Conservation (phyloP, 2,329 filamentous ascomycete species). For the Aspergillus luchuensis region DNA sequence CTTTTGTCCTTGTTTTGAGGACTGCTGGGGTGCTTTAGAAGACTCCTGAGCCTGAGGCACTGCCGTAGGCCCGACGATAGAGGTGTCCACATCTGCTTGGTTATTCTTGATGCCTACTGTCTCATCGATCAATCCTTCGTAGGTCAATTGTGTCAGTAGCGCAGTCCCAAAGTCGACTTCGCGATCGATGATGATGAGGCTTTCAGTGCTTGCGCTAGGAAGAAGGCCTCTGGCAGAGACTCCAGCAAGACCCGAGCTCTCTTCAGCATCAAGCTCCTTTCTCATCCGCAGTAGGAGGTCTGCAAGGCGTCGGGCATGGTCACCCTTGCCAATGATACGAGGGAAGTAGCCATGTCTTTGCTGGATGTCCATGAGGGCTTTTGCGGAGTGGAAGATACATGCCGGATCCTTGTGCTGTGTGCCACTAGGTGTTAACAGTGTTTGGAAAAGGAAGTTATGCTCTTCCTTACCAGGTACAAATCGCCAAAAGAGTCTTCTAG, state of each 20-base stretch:
- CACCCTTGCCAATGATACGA: slow-evolving; percentile 90
- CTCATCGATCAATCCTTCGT: slow-evolving; percentile 94
- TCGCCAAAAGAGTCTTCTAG: slow-evolving; percentile 84
- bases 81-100: slow-evolving; percentile 88
- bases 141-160: slow-evolving; percentile 91
- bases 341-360: slow-evolving; percentile 91
- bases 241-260: slow-evolving; percentile 61
- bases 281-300: slow-evolving; percentile 89
- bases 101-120: slow-evolving; percentile 90
- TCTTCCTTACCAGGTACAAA: slow-evolving; percentile 68
- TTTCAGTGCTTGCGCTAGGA: slow-evolving; percentile 86
- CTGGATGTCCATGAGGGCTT: slow-evolving; percentile 92
- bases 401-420: slow-evolving; percentile 80
- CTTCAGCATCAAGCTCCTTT: slow-evolving; percentile 83
- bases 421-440: background rate
- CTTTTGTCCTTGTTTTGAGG: slow-evolving; percentile 67
- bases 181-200: slow-evolving; percentile 89
- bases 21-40: slow-evolving; percentile 49
- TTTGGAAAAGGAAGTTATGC: background rate
- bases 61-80: slow-evolving; percentile 73
- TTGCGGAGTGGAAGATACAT: slow-evolving; percentile 83
- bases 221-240: slow-evolving; percentile 66
- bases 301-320: slow-evolving; percentile 85
- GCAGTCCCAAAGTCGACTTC: slow-evolving; percentile 93
- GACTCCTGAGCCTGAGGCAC: slow-evolving; percentile 58